Percentiles rank a stretch among this genome's conserved stretches.
These are phyloP conservation scores for Hymenoscyphus linearis DNA, from an alignment of 2,329 filamentous ascomycete species.

Conservation along the genomic window DNA sequence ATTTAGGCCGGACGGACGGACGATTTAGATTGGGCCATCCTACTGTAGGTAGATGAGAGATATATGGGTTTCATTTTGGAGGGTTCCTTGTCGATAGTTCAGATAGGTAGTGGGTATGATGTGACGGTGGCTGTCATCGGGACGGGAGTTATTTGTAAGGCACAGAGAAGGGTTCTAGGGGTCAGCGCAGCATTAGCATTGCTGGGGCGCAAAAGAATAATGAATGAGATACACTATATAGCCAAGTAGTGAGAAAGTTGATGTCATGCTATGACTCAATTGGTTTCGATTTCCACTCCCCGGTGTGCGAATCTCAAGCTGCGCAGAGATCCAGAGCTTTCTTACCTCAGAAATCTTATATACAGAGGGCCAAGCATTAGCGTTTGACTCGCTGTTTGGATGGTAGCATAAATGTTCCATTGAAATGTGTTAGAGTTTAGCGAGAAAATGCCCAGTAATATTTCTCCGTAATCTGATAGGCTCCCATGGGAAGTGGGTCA, in stretches of 20 bases:
- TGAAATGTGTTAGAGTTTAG: too few species aligned
- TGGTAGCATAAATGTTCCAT: too few species aligned
- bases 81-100: too few species aligned
- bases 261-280: background rate
- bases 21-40: background rate
- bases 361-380: too few species aligned
- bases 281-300: too few species aligned
- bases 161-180: background rate
- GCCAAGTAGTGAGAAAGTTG: background rate
- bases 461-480: too few species aligned
- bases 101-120: background rate
- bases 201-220: background rate
- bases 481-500: too few species aligned
- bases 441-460: too few species aligned
- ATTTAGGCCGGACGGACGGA: conserved; percentile 5
- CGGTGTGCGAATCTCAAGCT: too few species aligned
- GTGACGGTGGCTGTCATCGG: background rate
- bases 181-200: background rate
- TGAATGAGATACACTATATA: background rate
- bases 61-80: background rate
- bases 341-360: too few species aligned
- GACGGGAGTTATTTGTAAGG: background rate
- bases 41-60: background rate
- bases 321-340: too few species aligned
- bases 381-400: too few species aligned